Percentiles rank a stretch among this genome's conserved stretches.
These are phyloP conservation scores for Podospora pseudopauciseta DNA, from an alignment of 495 filamentous ascomycete genomes.

Conservation along the genomic window DNA sequence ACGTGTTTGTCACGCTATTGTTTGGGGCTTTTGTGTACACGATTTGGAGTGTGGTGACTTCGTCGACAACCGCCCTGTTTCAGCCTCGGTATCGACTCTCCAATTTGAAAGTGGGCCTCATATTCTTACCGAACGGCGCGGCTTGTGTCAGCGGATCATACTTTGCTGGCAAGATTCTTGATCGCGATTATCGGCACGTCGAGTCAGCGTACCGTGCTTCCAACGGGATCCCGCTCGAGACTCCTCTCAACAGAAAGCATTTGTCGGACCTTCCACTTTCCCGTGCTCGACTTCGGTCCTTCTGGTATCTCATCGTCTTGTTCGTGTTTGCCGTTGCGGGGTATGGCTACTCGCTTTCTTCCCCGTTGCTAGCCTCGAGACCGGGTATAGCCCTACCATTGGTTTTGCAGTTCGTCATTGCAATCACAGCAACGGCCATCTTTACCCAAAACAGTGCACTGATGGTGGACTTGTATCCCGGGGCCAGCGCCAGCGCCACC, in stretches of 20 bases:
- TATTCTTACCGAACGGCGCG: conserved; percentile 32
- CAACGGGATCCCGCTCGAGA: conserved; percentile 37
- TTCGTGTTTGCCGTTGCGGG: conserved; percentile 37
- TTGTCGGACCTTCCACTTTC: conserved; percentile 61
- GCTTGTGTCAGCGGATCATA: conserved; percentile 26
- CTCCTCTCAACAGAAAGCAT: conserved; percentile 48
- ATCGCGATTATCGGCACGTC: conserved; percentile 28
- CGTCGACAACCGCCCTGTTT: conserved; percentile 38
- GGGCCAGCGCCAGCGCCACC: conserved; percentile 54
- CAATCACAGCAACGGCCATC: conserved; percentile 41
- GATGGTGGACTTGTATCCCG: conserved; percentile 60
- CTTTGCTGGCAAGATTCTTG: conserved; percentile 26
- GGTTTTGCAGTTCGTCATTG: conserved; percentile 49
- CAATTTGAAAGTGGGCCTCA: conserved; percentile 49
- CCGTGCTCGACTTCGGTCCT: conserved; percentile 48
- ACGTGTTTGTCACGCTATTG: conserved; percentile 54
- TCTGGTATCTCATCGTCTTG: conserved; percentile 30
- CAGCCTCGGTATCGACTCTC: conserved; percentile 44
- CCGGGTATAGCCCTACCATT: conserved; percentile 39
- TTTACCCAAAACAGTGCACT: conserved; percentile 48
- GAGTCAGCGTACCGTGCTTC: conserved; percentile 34
- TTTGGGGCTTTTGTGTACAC: conserved; percentile 42
- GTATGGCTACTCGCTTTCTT: conserved; percentile 52
- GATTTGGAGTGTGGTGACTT: conserved; percentile 33
- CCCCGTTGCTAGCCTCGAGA: conserved; percentile 38